Evolutionary conservation across 495 filamentous ascomycete species (phyloP).

Genomic region (Polyplosphaeria fusca): DNA sequence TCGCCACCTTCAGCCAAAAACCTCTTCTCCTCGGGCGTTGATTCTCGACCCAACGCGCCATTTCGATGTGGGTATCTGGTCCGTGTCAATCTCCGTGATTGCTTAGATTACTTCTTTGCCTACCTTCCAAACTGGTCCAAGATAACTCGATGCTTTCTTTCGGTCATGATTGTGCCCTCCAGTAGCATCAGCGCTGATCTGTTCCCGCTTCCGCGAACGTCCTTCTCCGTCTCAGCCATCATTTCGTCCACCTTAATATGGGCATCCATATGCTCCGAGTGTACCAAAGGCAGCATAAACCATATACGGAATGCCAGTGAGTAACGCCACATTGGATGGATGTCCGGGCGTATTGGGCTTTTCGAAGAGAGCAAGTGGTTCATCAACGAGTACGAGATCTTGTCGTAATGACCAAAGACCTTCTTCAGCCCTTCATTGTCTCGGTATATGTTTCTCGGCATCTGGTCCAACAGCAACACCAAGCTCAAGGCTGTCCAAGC

Average conservation of each 20-base stretch:
- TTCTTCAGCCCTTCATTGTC: constrained; percentile 27
- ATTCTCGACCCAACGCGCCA: constrained; percentile 36
- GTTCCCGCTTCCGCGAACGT: constrained; percentile 25
- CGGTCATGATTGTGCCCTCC: not conserved
- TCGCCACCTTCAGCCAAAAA: constrained; percentile 38
- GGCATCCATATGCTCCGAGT: constrained; percentile 43
- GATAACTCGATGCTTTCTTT: constrained; percentile 37
- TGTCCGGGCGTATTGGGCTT: constrained; percentile 18
- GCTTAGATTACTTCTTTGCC: too few relatives aligned
- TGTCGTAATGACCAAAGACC: constrained; percentile 50
- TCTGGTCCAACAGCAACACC: constrained; percentile 49
- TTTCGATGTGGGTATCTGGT: constrained; percentile 45
- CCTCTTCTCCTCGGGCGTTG: constrained; percentile 38
- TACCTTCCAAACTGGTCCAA: constrained; percentile 39
- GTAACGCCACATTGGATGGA: constrained; percentile 23
- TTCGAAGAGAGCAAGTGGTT: constrained; percentile 1
- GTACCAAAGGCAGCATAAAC: constrained; percentile 47
- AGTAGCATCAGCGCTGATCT: constrained; percentile 14
- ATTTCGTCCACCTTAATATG: constrained; percentile 33
- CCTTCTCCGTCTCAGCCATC: constrained; percentile 26
- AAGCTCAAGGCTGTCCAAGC: constrained; percentile 41
- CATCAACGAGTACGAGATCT: constrained; percentile 36
- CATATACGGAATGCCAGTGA: constrained; percentile 36
- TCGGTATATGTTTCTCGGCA: constrained; percentile 49
- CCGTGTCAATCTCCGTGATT: too few relatives aligned